Evolutionary conservation across 179 eudicot species (phyloP), one percentile per base, ranked within the genome.

Genomic region (Spergularia azorica): DNA sequence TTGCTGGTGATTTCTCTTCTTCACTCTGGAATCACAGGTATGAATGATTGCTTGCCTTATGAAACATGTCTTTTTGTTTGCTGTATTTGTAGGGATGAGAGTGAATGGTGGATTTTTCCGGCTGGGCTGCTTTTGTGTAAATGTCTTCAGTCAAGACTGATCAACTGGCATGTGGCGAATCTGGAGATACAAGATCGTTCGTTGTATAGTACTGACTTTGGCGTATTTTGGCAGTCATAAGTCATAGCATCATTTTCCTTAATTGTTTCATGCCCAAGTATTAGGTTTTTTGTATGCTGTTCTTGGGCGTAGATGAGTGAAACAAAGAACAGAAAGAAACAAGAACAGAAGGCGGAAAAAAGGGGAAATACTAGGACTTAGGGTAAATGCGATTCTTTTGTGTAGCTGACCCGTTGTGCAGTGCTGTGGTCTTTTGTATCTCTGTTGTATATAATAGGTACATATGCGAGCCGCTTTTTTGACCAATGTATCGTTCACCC

Each of bases 71-170:
- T 61, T 66, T 68, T 54, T 57, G 55, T 5, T 63, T 52, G 64
- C 6, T 69, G 63, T 63, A 48, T 74, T 59, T 88, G 86, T 89
- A 96, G 99, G 97, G 99, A 89, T 83, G 98, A 94, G 84, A 90
- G 93, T 67, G 98, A 96, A 80, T 96, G 99, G 98, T 96, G 99
- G 99, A 89, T 94, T 52, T 92, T 96, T 80, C 99, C 97, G 0
- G 85, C 86, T 71, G 97, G 93, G 32, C 81, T 94, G 65, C 83
- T 96, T 72, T 65, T 94, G 59, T 94, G 97, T 85, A 96, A 96
- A 86, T 90, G 91, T 71, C 82, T 90, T 77, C 99, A 96, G 77
- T 90, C 97, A 20, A 88, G 91, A 77, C 90, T 96, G 76, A 78
- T 96, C 68, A 90, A 94, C 82, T 96, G 98, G 99, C 99, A 96